These are phyloP conservation scores for Phytophthora parvispora DNA, from an alignment of 352 stramenopile species.

Conservation along the genomic window DNA sequence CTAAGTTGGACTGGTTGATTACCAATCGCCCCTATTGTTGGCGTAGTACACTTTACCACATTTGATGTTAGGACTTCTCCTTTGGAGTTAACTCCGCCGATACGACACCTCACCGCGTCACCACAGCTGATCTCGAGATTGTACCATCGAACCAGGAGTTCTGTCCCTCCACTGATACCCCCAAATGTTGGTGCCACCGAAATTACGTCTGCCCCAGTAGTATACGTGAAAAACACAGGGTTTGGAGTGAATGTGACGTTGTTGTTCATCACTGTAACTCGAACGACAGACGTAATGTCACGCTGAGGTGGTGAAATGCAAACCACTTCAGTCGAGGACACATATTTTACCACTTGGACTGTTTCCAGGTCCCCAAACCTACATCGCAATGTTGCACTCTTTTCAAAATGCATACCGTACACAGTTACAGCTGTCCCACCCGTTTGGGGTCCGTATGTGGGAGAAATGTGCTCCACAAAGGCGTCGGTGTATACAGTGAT, in stretches of 20 bases:
- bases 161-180: slow-evolving; percentile 58
- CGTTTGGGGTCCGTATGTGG: slow-evolving; percentile 72
- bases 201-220: slow-evolving; percentile 51
- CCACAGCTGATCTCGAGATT: slow-evolving; percentile 62
- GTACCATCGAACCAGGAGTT: slow-evolving; percentile 65
- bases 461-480: slow-evolving; percentile 74
- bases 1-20: slow-evolving; percentile 62
- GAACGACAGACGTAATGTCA: slow-evolving; percentile 47
- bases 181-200: slow-evolving; percentile 66
- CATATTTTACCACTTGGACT: slow-evolving; percentile 65
- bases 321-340: slow-evolving; percentile 78
- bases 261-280: slow-evolving; percentile 75
- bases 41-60: slow-evolving; percentile 62
- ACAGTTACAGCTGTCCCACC: slow-evolving; percentile 90
- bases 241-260: slow-evolving; percentile 71
- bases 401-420: slow-evolving; percentile 85
- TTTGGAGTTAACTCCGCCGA: slow-evolving; percentile 39
- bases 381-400: slow-evolving; percentile 64
- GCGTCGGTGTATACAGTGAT: slow-evolving; percentile 85
- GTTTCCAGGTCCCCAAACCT: slow-evolving; percentile 75
- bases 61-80: slow-evolving; percentile 45
- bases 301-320: slow-evolving; percentile 70
- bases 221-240: slow-evolving; percentile 88
- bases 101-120: slow-evolving; percentile 48
- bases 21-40: slow-evolving; percentile 27